Evolutionary conservation across 345 rosid genomes (phyloP).

Genomic region (Eucalyptus fibrosa): DNA sequence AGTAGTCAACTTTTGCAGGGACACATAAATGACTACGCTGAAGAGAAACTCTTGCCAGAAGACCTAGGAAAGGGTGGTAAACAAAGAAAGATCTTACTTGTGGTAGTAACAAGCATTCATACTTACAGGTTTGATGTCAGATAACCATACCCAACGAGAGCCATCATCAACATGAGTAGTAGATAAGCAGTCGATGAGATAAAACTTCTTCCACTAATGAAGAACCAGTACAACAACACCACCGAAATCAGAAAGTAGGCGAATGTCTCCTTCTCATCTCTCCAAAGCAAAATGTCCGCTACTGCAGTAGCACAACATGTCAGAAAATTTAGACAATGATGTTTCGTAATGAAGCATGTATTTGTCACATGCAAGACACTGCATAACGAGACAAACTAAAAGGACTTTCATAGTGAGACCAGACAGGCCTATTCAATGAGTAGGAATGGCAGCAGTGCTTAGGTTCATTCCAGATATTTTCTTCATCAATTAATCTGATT

Average conservation of each 20-base stretch:
- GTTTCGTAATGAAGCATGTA: neutral
- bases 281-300: slow-evolving; percentile 85
- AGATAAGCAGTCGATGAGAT: slow-evolving; percentile 61
- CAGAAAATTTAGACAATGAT: neutral
- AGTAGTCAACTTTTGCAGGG: neutral
- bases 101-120: neutral
- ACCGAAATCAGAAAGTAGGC: slow-evolving; percentile 36
- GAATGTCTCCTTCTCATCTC: slow-evolving; percentile 80
- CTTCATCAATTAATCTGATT: neutral
- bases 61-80: neutral
- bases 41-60: neutral
- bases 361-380: neutral
- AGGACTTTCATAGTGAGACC: neutral
- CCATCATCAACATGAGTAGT: slow-evolving; percentile 29
- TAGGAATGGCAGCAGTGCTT: neutral
- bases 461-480: neutral
- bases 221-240: slow-evolving; percentile 64
- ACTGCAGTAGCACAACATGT: slow-evolving; percentile 25
- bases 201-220: slow-evolving; percentile 63
- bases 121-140: slow-evolving; percentile 61
- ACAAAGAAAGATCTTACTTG: neutral
- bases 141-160: slow-evolving; percentile 41
- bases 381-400: neutral
- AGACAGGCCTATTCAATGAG: neutral
- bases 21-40: neutral